phyloP scores from a whole-genome alignment of 768 basidiomycete species.

The Thelephora ganbajun region DNA sequence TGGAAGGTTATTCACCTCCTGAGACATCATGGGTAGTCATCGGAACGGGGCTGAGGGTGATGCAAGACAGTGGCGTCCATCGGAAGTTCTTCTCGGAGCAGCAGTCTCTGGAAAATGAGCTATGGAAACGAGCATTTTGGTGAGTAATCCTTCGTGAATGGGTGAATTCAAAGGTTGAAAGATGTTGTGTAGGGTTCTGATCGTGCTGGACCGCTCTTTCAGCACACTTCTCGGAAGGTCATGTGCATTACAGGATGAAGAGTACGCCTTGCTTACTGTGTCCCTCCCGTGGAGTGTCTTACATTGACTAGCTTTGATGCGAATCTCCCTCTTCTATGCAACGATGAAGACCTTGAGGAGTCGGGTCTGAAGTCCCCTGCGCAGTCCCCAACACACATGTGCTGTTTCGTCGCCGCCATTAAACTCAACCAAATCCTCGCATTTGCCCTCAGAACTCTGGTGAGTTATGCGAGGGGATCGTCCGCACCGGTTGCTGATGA shows the following conservation, averaged over 20 bases:
- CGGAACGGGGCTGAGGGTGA: constrained; percentile 24
- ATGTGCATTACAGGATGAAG: constrained; percentile 55
- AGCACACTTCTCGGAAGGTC: constrained; percentile 50
- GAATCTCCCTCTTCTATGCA: constrained; percentile 48
- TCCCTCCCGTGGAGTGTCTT: neutral
- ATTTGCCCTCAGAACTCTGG: constrained; percentile 35
- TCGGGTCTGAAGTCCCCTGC: constrained; percentile 49
- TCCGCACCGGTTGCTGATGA: neutral
- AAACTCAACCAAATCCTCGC: constrained; percentile 48
- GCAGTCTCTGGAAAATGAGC: constrained; percentile 35
- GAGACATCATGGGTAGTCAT: constrained; percentile 39
- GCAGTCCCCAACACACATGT: constrained; percentile 36
- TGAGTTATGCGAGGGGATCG: constrained; percentile 1
- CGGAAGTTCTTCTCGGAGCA: constrained; percentile 13
- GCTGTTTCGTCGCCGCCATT: constrained; percentile 42
- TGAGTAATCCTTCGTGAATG: constrained; percentile 7
- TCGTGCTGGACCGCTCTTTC: constrained; percentile 15
- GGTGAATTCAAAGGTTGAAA: no score
- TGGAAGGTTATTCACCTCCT: constrained; percentile 46
- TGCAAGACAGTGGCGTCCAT: constrained; percentile 32
- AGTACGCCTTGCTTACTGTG: constrained; percentile 32
- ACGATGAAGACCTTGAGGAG: constrained; percentile 55
- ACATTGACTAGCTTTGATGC: constrained; percentile 34
- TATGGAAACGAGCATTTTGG: constrained; percentile 48
- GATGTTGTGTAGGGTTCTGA: no score